These are phyloP conservation scores for Chamaecrista fasciculata DNA, from an alignment of 306 rosid species.

Conservation along the genomic window DNA sequence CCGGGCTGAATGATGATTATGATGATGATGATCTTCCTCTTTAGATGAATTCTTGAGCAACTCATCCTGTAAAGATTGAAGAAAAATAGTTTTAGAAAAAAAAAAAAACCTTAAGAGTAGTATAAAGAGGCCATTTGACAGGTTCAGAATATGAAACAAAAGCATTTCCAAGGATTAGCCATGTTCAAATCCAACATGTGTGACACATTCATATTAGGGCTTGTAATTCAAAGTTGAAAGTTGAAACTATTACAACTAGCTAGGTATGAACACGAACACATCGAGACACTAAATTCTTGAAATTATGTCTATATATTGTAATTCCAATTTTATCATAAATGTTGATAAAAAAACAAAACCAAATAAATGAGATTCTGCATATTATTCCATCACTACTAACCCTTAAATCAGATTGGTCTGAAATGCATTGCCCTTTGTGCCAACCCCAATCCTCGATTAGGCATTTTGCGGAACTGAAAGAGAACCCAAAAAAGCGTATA, in stretches of 20 bases:
- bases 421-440: slow-evolving; percentile 37
- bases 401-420: slow-evolving; percentile 17
- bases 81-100: not conserved
- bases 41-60: not conserved
- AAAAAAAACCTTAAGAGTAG: not conserved
- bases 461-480: slow-evolving; percentile 36
- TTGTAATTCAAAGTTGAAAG: not conserved
- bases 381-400: too few relatives aligned
- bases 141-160: not conserved
- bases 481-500: not conserved
- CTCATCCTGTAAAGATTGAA: slow-evolving; percentile 26
- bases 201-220: not conserved
- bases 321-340: too few relatives aligned
- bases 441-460: slow-evolving; percentile 36
- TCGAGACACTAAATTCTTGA: too few relatives aligned
- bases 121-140: not conserved
- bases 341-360: too few relatives aligned
- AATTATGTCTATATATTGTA: too few relatives aligned
- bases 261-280: too few relatives aligned
- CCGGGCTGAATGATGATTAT: not conserved
- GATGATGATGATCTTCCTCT: slow-evolving; percentile 18
- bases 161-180: not conserved
- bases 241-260: not conserved
- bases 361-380: too few relatives aligned
- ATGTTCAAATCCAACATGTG: not conserved